Conservation (phyloP, 164 flowering plant species). For the Aristolochia californica region DNA sequence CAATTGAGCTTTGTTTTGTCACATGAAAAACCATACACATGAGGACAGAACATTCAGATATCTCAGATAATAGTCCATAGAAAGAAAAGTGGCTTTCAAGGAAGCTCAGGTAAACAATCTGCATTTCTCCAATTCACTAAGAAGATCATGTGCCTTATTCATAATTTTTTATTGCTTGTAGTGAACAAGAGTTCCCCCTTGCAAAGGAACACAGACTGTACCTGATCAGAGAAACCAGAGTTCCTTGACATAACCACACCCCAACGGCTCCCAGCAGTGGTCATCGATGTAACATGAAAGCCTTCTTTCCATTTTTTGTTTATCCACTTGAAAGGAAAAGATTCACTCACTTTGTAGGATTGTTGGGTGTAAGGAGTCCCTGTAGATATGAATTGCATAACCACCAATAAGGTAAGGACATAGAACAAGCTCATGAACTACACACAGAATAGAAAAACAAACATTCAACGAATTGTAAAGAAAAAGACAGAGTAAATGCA, state of each 20-base stretch:
- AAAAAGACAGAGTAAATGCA: not conserved
- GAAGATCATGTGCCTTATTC: no score
- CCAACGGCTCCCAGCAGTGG: slow-evolving; percentile 83
- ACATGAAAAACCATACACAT: no score
- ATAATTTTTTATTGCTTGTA: no score
- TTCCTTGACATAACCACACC: slow-evolving; percentile 87
- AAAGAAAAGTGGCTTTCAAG: no score
- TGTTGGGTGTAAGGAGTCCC: slow-evolving; percentile 81
- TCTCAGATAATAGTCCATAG: no score
- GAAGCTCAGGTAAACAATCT: no score
- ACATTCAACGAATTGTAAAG: not conserved
- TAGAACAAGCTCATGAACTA: not conserved
- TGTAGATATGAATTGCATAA: slow-evolving; percentile 11
- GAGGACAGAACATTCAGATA: no score
- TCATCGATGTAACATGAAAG: slow-evolving; percentile 82
- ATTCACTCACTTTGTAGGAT: slow-evolving; percentile 80
- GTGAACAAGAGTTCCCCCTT: not conserved
- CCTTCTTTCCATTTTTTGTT: slow-evolving; percentile 94
- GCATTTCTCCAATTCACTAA: no score
- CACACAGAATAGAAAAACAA: not conserved
- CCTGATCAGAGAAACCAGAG: slow-evolving; percentile 79
- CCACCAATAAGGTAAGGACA: slow-evolving; percentile 1
- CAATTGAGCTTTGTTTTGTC: no score
- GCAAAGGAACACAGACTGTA: slow-evolving; percentile 4
- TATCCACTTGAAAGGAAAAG: slow-evolving; percentile 86